Base-by-base conservation (phyloP, 306 rosid species). In the Lupinus albus region DNA sequence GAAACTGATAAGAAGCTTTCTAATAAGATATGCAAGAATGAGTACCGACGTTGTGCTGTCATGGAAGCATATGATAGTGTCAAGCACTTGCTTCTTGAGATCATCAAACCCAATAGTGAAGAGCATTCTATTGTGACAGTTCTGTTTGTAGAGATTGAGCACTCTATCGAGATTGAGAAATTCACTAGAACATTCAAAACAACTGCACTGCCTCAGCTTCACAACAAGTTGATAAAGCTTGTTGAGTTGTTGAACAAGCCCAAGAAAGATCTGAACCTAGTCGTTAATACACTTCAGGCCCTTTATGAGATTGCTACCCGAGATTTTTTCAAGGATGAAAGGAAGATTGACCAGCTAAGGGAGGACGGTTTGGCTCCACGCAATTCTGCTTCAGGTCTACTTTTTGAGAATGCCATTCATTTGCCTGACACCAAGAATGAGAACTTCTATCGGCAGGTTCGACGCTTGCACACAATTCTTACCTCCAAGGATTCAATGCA, bases 401-500 rank as follows among this genome's bases (percentile, higher is more conserved):
- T 83, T 55, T 92, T 92, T 61, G 92, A 84, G 77, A 84, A 84
- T 78, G 89, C 91, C 48, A 76, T 86, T 62, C 76, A 81, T 80
- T 73, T 84, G 61, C 98, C 98, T 33, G 88, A 81, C 49, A 17
- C 66, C 20, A 80, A 50, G 51, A 85, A 87, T n/a, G 95, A 81
- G 76, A 71, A 72, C 79, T 92, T 92, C 80, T 86, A 89, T 69
- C 68, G 91, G 61, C 96, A 92, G 83, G 84, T 86, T 68, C 86
- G 93, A 73, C 95, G 96, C 30, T 72, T 89, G 87, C 83, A 89
- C 83, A 88, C 93, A 18, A 86, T 92, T 78, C 93, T 92, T 20
- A 84, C 85, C 44, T 89, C 98, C 68, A 85, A 91, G 74, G 98
- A 93, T 65, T 89, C 95, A 0, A 89, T 93, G 93, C 95, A 88